Evolutionary conservation across 768 basidiomycete species (phyloP), one percentile per base, ranked within the genome.

Genomic region (Mycena venus): DNA sequence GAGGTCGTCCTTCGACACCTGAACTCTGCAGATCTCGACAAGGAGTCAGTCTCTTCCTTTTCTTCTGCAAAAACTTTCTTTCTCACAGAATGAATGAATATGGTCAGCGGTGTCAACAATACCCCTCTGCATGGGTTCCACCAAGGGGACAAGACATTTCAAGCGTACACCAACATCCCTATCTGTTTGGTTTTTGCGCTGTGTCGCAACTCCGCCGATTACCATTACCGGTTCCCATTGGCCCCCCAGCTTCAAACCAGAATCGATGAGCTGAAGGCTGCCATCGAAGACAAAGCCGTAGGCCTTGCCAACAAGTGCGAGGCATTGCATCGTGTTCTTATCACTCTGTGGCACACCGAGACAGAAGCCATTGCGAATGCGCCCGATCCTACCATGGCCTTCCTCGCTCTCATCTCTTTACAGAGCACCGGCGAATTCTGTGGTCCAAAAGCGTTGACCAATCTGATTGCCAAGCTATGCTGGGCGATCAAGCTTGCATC

Each of bases 41-140:
- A 79, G 19, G 68, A 72, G 79, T 80, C 36, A 42, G 76, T 70
- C 6, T 19, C n/a, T 38, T 17, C 49, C 19, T 36, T 67, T 55
- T 55, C 29, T 25, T 62, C 10, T 31, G 27, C 44, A n/a, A 32
- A n/a, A 34, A 21, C 27, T 32, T 32, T 19, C 63, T 65, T n/a
- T n/a, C n/a, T n/a, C n/a, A n/a, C n/a, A n/a, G n/a, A n/a, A n/a
- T n/a, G n/a, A n/a, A n/a, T n/a, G 21, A 61, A 59, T 31, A 44
- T 29, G 44, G 59, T 27, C 25, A 78, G 75, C 4, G 77, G 79
- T 0, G 79, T 82, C 31, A 78, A 70, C 53, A 79, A 82, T 73
- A 78, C 63, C 0, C 80, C 82, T 0, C 73, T 84, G 14, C 78
- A 79, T n/a, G 74, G 68, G 3, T 78, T 80, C 8, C 70, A 77